Percentiles rank a stretch among this genome's conserved stretches.
Evolutionary conservation across 192 early-diverging fungal genomes (phyloP).

Genomic region (Hyaloraphidium curvatum): DNA sequence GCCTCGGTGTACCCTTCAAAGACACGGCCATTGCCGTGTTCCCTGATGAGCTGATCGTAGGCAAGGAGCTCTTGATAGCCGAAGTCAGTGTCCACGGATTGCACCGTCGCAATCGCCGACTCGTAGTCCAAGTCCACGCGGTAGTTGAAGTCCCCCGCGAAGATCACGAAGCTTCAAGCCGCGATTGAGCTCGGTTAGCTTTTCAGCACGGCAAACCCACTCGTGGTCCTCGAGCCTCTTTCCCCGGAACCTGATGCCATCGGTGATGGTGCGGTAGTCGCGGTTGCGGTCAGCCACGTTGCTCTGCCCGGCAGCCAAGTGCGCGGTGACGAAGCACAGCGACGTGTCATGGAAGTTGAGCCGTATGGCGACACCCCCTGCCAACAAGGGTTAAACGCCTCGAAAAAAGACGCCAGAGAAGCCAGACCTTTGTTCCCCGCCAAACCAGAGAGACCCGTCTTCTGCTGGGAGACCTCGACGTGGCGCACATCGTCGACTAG

Average conservation of each 20-base stretch:
- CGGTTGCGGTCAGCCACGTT: constrained; percentile 57
- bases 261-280: constrained; percentile 64
- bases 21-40: constrained; percentile 20
- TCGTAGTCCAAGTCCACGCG: constrained; percentile 36
- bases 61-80: constrained; percentile 5
- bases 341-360: constrained; percentile 70
- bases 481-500: constrained; percentile 54
- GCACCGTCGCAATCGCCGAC: constrained; percentile 21
- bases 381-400: not conserved
- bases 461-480: constrained; percentile 65
- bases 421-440: constrained; percentile 79
- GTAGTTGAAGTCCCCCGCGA: constrained; percentile 93
- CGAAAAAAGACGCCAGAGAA: not conserved
- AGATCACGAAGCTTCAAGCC: constrained; percentile 34
- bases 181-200: not conserved
- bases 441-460: constrained; percentile 91
- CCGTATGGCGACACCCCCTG: constrained; percentile 71
- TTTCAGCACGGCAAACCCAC: constrained; percentile 15
- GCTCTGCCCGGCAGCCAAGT: constrained; percentile 68
- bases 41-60: constrained; percentile 29
- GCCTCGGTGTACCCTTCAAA: constrained; percentile 69
- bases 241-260: constrained; percentile 53
- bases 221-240: constrained; percentile 57
- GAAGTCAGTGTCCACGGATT: constrained; percentile 12
- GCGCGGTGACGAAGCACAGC: constrained; percentile 78